Conservation (phyloP, 2,329 filamentous ascomycete genomes). For the Chaetomiaceae sp. region DNA sequence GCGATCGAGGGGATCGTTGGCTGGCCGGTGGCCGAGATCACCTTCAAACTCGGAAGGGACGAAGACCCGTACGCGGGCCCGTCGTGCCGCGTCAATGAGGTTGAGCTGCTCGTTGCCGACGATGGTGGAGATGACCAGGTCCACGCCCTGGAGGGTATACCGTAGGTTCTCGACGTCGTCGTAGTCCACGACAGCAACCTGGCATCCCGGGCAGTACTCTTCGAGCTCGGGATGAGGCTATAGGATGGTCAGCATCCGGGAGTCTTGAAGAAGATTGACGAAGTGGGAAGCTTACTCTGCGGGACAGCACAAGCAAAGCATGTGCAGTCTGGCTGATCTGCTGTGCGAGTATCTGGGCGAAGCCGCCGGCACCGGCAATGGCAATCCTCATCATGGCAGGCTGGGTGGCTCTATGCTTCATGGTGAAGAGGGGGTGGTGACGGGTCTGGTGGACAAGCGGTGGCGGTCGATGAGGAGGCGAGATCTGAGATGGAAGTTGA, state of each 20-base stretch:
- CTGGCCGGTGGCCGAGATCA: conserved; percentile 48
- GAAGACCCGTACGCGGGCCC: conserved; percentile 61
- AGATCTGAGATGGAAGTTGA: background rate
- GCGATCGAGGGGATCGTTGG: conserved; percentile 57
- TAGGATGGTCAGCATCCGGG: background rate
- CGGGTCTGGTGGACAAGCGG: background rate
- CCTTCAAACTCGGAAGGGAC: conserved; percentile 76
- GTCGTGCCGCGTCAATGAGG: conserved; percentile 66
- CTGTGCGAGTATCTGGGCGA: conserved; percentile 44
- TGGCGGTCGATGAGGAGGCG: background rate
- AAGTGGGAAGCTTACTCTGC: conserved; percentile 44
- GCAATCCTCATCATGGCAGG: conserved; percentile 45
- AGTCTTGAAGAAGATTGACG: background rate
- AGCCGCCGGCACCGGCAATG: conserved; percentile 43
- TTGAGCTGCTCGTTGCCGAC: conserved; percentile 61
- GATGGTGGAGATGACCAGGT: conserved; percentile 72
- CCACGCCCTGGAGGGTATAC: conserved; percentile 65
- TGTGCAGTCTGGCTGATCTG: conserved; percentile 62
- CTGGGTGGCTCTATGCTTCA: conserved; percentile 19
- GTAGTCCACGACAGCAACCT: conserved; percentile 68
- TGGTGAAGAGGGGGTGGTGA: conserved; percentile 2
- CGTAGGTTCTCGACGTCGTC: conserved; percentile 51
- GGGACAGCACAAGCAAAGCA: conserved; percentile 66
- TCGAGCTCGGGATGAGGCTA: conserved; percentile 53
- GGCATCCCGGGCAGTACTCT: conserved; percentile 49